These are phyloP conservation scores for Komagataella phaffii DNA, from an alignment of 805 yeast genomes.

Conservation along the genomic window DNA sequence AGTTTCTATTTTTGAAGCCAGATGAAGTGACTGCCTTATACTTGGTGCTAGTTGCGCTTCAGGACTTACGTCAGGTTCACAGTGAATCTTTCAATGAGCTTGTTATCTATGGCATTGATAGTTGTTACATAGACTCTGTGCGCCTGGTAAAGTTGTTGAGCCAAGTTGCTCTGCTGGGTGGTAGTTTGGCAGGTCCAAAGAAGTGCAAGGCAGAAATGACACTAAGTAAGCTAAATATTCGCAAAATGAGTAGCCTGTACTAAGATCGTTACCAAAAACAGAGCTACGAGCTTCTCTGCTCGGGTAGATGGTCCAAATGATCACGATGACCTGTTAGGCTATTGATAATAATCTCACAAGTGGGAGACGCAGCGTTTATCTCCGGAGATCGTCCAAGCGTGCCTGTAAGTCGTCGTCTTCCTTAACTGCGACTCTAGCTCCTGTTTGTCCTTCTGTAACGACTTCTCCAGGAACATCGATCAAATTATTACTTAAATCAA, in stretches of 20 bases:
- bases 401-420: constrained; percentile 86
- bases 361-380: constrained; percentile 10
- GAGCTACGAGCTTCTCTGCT: not conserved
- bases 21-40: not conserved
- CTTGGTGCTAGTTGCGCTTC: not conserved
- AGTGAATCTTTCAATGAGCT: not conserved
- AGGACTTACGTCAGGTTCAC: not conserved
- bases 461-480: constrained; percentile 28
- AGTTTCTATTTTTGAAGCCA: not conserved
- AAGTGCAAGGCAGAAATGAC: not conserved
- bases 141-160: not conserved
- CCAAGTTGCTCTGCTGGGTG: not conserved
- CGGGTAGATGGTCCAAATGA: not conserved
- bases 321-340: not conserved
- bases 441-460: constrained; percentile 14
- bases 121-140: not conserved
- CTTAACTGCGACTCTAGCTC: constrained; percentile 21
- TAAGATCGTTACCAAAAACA: not conserved
- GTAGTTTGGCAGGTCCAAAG: not conserved
- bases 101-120: not conserved
- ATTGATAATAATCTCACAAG: too few relatives aligned
- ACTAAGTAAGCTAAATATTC: not conserved
- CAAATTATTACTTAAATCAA: constrained; percentile 49
- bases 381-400: constrained; percentile 68
- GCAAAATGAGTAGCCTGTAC: not conserved